Conservation (phyloP, 2,329 filamentous ascomycete species). For the Microcera coccophila region DNA sequence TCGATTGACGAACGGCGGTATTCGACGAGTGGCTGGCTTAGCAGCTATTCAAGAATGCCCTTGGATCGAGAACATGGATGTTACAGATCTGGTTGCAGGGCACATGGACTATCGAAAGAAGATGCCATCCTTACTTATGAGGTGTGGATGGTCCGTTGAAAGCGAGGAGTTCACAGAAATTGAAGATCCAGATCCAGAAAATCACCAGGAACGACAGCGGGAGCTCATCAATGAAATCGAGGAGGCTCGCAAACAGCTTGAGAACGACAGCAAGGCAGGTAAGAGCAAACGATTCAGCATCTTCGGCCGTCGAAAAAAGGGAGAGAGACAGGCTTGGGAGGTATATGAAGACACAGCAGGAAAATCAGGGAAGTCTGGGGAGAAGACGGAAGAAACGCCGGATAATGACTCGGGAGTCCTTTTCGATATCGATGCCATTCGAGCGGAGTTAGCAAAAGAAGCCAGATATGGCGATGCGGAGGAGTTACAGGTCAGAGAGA, state of each 20-base stretch:
- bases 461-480: conserved; percentile 47
- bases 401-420: conserved; percentile 63
- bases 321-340: conserved; percentile 86
- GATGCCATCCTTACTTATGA: conserved; percentile 82
- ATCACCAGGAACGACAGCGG: conserved; percentile 79
- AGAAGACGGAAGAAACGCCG: conserved; percentile 29
- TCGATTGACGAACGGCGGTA: conserved; percentile 86
- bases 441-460: conserved; percentile 75
- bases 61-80: conserved; percentile 83
- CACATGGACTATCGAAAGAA: conserved; percentile 96
- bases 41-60: conserved; percentile 71
- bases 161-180: conserved; percentile 95
- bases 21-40: conserved; percentile 82
- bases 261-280: conserved; percentile 69
- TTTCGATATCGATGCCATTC: conserved; percentile 94
- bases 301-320: conserved; percentile 78
- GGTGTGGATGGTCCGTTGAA: conserved; percentile 87
- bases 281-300: conserved; percentile 62
- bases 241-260: conserved; percentile 81
- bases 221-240: conserved; percentile 97
- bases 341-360: conserved; percentile 70
- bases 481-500: conserved; percentile 65
- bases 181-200: conserved; percentile 93
- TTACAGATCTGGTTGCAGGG: conserved; percentile 78
- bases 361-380: conserved; percentile 42